Evolutionary conservation across 768 basidiomycete species (phyloP).

Genomic region (Leccinum barrowsii): DNA sequence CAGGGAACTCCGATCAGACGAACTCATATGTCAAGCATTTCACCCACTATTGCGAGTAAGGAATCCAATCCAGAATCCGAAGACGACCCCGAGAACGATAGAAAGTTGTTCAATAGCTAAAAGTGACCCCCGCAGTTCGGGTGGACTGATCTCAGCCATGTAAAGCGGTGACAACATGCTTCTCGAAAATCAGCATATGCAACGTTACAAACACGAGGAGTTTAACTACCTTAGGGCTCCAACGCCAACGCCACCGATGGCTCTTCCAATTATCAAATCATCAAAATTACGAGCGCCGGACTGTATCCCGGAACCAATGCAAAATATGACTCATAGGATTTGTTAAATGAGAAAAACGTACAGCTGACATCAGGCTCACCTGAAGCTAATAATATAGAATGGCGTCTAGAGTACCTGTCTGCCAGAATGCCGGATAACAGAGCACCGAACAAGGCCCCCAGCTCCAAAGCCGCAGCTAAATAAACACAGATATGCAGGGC

Average conservation of each 20-base stretch:
- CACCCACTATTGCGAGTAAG: conserved; percentile 58
- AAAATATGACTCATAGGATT: conserved; percentile 53
- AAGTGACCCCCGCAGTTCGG: conserved; percentile 74
- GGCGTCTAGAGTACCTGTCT: conserved; percentile 62
- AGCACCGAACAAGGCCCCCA: conserved; percentile 78
- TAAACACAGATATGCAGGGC: not conserved
- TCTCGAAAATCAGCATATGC: conserved; percentile 3
- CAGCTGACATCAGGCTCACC: conserved; percentile 37
- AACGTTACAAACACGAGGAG: conserved; percentile 8
- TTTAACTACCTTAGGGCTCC: conserved; percentile 58
- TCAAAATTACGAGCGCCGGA: conserved; percentile 51
- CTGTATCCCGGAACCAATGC: conserved; percentile 70
- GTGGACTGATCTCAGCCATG: conserved; percentile 82
- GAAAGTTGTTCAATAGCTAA: conserved; percentile 78
- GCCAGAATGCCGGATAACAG: conserved; percentile 63
- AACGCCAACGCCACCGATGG: conserved; percentile 77
- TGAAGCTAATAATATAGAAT: conserved; percentile 66
- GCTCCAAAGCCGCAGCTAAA: conserved; percentile 71
- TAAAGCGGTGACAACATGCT: conserved; percentile 81
- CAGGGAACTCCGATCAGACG: not conserved
- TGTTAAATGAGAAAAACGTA: not conserved
- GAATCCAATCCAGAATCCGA: conserved; percentile 84
- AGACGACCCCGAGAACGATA: conserved; percentile 77
- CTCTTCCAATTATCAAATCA: conserved; percentile 65
- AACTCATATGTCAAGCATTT: not conserved